Conservation (phyloP, 2,329 filamentous ascomycete species). For the Ophiostoma sp. region DNA sequence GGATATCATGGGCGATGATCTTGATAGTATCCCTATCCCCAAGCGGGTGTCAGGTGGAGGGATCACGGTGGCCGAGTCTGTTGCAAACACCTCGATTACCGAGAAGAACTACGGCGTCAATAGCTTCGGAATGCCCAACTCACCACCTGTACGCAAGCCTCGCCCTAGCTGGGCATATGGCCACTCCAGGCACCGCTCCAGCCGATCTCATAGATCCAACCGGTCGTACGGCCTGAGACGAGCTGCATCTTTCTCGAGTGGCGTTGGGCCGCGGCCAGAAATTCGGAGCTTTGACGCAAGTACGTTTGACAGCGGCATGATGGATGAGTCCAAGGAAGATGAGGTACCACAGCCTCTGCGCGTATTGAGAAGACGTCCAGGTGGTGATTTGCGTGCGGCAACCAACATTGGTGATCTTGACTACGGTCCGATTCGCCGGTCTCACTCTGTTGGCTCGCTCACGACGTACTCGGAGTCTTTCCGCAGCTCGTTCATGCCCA, state of each 20-base stretch:
- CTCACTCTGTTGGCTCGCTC: constrained; percentile 55
- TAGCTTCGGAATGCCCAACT: constrained; percentile 19
- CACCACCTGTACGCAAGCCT: constrained; percentile 31
- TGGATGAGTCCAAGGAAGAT: constrained; percentile 43
- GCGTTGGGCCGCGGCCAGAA: constrained; percentile 46
- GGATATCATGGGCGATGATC: background rate
- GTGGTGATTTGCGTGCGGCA: constrained; percentile 67
- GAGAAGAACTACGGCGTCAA: constrained; percentile 7
- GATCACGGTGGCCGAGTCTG: no score
- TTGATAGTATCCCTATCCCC: background rate
- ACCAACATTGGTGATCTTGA: constrained; percentile 60
- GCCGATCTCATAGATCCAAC: constrained; percentile 45
- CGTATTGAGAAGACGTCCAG: constrained; percentile 65
- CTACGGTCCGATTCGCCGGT: constrained; percentile 44
- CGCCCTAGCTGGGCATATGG: constrained; percentile 35
- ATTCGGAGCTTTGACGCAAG: constrained; percentile 59
- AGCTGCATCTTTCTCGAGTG: constrained; percentile 57
- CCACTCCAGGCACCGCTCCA: constrained; percentile 46
- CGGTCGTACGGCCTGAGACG: constrained; percentile 50
- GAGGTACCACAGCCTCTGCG: constrained; percentile 51
- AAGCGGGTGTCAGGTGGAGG: background rate
- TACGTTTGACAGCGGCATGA: constrained; percentile 49
- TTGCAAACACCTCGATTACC: background rate
- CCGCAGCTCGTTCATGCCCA: constrained; percentile 51
- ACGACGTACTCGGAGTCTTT: constrained; percentile 57